Evolutionary conservation across 306 rosid genomes (phyloP), one percentile per base, ranked within the genome.

Genomic region (Sechiopsis laciniata): DNA sequence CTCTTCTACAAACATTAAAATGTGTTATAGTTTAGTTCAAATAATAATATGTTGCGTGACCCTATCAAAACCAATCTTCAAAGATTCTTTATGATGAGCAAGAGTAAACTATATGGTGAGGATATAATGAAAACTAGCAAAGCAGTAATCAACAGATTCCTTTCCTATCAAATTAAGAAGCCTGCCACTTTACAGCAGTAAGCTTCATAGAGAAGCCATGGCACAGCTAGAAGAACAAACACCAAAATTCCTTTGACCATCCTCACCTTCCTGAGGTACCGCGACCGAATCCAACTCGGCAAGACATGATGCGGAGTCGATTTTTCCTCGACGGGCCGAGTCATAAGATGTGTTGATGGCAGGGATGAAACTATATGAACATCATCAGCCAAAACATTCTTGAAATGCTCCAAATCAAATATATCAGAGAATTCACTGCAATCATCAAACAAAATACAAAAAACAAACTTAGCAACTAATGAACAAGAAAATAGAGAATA

Each of bases 401-500:
- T 94, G 84, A 94, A 94, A 78, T 94, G 92, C 73, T 94, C 90
- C 85, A 94, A 74, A 80, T 94, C 97, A 83, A 94, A 94, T 81
- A 94, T 89, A 78, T 94, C 99, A 79, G 89, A 87, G 72, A 94
- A 94, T 63, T 94, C 99, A 86, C 99, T 94, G 83, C 90, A 85
- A 55, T 26, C 72, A 84, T 68, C 64, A 35, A 74, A 74, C 15
- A 58, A 3, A 59, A 69, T 72, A 74, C 42, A 71, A 54, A 57
- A 84, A 45, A 37, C 11, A 50, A 50, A 68, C 54, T 68, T 12
- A 68, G 73, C 19, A 24, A 50, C 56, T 68, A 42, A 68, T 48
- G 15, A 4, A 21, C 4, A 50, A 48, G 13, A 52, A 68, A 21
- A 46, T 12, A 22, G 10, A 50, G 40, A 14, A 8, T 68, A 20